These are phyloP conservation scores for Capsicum pubescens DNA, from an alignment of 257 asterid species.

Conservation along the genomic window DNA sequence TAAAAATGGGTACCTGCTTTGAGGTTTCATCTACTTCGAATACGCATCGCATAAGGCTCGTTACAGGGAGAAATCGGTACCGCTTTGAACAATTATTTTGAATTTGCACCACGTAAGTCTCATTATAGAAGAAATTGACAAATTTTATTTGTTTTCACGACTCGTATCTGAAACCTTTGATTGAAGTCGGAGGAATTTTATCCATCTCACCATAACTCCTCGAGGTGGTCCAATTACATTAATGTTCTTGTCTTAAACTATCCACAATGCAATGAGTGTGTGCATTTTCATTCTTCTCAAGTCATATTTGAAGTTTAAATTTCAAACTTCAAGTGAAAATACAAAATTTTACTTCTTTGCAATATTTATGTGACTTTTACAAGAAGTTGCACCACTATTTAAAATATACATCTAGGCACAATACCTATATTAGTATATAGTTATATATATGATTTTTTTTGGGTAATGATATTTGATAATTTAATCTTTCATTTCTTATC, in stretches of 20 bases:
- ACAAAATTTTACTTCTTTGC: neutral
- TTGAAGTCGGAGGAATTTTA: neutral
- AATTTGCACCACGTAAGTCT: no score
- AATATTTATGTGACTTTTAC: neutral
- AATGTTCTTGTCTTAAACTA: neutral
- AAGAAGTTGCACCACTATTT: neutral
- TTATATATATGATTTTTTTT: neutral
- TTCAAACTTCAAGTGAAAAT: slow-evolving; percentile 13
- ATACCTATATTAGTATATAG: neutral
- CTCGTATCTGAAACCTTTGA: neutral
- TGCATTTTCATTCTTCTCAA: neutral
- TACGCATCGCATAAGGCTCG: neutral
- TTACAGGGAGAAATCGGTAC: neutral
- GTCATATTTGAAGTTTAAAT: slow-evolving; percentile 16
- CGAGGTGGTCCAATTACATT: neutral
- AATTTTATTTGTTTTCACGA: neutral
- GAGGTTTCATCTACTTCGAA: no score
- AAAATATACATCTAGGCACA: neutral
- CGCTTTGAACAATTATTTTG: no score
- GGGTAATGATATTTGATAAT: neutral
- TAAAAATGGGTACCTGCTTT: no score
- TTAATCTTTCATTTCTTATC: neutral
- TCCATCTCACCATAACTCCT: neutral
- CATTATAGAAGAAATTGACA: neutral
- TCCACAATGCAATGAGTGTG: neutral